Evolutionary conservation across 352 stramenopile species (phyloP).

Genomic region (Phytopythium cucurbitacearum): DNA sequence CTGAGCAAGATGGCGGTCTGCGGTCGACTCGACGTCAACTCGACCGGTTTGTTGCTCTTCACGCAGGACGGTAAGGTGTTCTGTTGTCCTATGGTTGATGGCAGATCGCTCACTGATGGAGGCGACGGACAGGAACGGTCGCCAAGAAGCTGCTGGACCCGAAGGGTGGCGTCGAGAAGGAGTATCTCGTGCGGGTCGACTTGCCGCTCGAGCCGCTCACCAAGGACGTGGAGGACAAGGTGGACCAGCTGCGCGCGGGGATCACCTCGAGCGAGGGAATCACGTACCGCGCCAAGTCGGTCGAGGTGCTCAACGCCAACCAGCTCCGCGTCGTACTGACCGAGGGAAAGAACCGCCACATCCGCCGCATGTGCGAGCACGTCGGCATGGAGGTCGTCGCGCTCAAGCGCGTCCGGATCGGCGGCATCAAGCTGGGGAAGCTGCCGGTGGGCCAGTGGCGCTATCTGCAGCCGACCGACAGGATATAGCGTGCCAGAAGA

Average conservation of each 20-base stretch:
- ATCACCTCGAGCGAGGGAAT: constrained; percentile 56
- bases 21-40: constrained; percentile 80
- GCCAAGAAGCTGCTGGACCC: constrained; percentile 80
- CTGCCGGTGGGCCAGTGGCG: constrained; percentile 74
- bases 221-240: constrained; percentile 21
- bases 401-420: constrained; percentile 91
- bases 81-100: no score
- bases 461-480: constrained; percentile 71
- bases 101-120: no score
- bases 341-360: constrained; percentile 95
- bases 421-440: constrained; percentile 75
- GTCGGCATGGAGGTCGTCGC: constrained; percentile 87
- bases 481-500: constrained; percentile 22
- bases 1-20: constrained; percentile 82
- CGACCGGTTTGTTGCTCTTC: constrained; percentile 75
- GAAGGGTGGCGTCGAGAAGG: constrained; percentile 69
- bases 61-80: constrained; percentile 58
- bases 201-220: constrained; percentile 40
- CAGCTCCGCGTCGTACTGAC: constrained; percentile 88
- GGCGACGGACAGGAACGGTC: constrained; percentile 15
- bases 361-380: constrained; percentile 94
- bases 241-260: constrained; percentile 43
- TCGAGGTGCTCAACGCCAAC: constrained; percentile 78
- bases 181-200: constrained; percentile 81
- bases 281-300: constrained; percentile 71